A percentile compares a stretch with the other conserved stretches of the same genome.
phyloP scores from a whole-genome alignment of 2,329 filamentous ascomycete genomes.

The Venturia oleaginea region DNA sequence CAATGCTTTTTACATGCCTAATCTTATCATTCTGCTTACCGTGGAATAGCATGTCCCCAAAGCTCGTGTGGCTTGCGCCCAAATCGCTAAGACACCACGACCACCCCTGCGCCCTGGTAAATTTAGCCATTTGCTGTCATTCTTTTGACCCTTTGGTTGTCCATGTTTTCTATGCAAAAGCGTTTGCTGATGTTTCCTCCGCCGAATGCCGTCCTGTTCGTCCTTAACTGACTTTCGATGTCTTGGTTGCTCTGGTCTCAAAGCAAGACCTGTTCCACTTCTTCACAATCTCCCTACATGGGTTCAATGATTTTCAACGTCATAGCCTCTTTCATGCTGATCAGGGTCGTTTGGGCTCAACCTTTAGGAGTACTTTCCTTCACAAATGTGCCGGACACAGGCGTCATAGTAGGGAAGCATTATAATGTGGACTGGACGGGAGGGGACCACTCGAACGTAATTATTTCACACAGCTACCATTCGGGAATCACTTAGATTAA shows the following conservation, averaged over 20 bases:
- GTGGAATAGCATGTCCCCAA: background rate
- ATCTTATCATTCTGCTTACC: background rate
- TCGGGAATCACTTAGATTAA: background rate
- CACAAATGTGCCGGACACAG: background rate
- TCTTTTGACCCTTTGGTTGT: background rate
- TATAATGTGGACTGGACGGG: background rate
- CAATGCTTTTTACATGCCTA: background rate
- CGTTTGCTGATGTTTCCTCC: background rate
- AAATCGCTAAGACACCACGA: background rate
- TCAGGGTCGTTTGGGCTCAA: background rate
- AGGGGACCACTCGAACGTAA: background rate
- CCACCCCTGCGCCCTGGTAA: background rate
- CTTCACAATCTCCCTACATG: background rate
- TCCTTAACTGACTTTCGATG: background rate
- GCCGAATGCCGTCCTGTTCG: background rate
- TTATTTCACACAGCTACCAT: background rate
- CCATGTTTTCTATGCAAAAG: background rate
- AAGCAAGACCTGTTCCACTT: background rate
- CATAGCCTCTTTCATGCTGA: conserved; percentile 1
- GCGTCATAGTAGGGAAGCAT: conserved; percentile 2
- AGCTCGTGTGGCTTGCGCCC: conserved; percentile 1
- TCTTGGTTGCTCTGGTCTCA: background rate
- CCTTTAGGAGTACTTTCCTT: background rate
- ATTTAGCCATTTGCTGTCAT: background rate
- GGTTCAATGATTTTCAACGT: background rate